These are phyloP conservation scores for Cercophora scortea DNA, from an alignment of 495 filamentous ascomycete species.

Conservation along the genomic window DNA sequence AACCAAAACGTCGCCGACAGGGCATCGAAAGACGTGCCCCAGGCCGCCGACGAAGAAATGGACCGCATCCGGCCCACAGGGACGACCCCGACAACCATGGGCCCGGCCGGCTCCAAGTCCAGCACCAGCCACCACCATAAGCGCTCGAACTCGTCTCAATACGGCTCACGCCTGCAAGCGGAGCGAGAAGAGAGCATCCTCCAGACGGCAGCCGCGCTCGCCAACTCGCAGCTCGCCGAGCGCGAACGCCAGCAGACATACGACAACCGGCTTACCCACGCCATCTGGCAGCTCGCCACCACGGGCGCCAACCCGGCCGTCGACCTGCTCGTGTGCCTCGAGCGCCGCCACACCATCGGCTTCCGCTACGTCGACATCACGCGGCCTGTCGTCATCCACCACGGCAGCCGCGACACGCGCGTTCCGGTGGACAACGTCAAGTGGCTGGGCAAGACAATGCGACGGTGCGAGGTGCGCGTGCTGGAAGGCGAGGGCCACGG, in stretches of 20 bases:
- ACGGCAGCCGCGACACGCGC: conserved; percentile 82
- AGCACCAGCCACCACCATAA: conserved; percentile 20
- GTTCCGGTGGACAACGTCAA: conserved; percentile 92
- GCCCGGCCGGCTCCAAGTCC: conserved; percentile 14
- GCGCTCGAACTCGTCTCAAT: conserved; percentile 20
- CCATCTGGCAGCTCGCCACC: conserved; percentile 92
- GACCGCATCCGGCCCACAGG: conserved; percentile 25
- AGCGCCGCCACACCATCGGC: conserved; percentile 84
- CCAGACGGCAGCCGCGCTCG: conserved; percentile 31
- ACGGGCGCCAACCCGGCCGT: conserved; percentile 88
- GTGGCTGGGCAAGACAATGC: conserved; percentile 93
- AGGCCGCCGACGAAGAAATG: conserved; percentile 29
- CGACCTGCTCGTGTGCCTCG: conserved; percentile 86
- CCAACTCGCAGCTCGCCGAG: conserved; percentile 37
- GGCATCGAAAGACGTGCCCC: conserved; percentile 10
- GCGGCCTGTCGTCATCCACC: conserved; percentile 82
- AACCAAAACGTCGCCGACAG: conserved; percentile 20
- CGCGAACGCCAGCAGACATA: conserved; percentile 72
- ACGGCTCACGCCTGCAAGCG: conserved; percentile 12
- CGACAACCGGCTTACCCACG: conserved; percentile 77
- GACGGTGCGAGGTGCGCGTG: conserved; percentile 81
- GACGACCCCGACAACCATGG: conserved; percentile 14
- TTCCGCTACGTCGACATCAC: conserved; percentile 97
- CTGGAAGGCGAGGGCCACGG: conserved; percentile 92
- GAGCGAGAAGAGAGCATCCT: conserved; percentile 33